These are phyloP conservation scores for Septoria petroselini DNA, from an alignment of 2,329 filamentous ascomycete species.

Conservation along the genomic window DNA sequence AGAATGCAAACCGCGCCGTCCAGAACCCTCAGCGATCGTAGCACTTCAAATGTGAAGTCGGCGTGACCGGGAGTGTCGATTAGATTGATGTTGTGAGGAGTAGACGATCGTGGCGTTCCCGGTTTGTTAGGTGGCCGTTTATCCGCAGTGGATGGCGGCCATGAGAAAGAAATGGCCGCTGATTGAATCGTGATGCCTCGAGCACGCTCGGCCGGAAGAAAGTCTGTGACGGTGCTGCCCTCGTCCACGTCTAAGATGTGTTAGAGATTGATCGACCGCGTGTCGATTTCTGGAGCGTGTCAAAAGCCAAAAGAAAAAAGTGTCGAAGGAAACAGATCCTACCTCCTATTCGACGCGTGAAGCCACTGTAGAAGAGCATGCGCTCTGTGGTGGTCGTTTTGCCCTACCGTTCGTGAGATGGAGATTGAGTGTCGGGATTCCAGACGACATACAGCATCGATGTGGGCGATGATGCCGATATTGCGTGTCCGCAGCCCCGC, in stretches of 20 bases:
- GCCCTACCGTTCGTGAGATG: conserved; percentile 52
- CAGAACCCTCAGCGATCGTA: conserved; percentile 81
- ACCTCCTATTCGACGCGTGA: conserved; percentile 79
- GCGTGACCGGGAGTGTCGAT: conserved; percentile 97
- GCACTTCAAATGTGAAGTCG: conserved; percentile 95
- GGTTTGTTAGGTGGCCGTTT: conserved; percentile 29
- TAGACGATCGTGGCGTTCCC: conserved; percentile 48
- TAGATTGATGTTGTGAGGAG: conserved; percentile 73
- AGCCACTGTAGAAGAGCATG: conserved; percentile 95
- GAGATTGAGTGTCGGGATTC: neutral
- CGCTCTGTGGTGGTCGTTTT: conserved; percentile 99
- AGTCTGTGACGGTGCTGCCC: conserved; percentile 95
- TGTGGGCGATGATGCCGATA: conserved; percentile 97
- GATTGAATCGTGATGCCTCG: conserved; percentile 97
- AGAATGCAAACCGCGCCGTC: conserved; percentile 92
- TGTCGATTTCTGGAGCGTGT: neutral
- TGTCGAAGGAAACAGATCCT: conserved; percentile 22
- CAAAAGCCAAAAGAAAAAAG: neutral
- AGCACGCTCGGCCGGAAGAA: conserved; percentile 85
- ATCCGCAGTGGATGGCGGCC: conserved; percentile 61
- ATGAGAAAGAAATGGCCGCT: conserved; percentile 90
- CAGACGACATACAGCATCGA: conserved; percentile 67
- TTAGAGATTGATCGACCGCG: conserved; percentile 8
- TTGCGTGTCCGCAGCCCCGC: conserved; percentile 49
- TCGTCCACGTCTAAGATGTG: conserved; percentile 73